A percentile compares a stretch with the other conserved stretches of the same genome.
These are phyloP conservation scores for Hortaea werneckii DNA, from an alignment of 2,329 filamentous ascomycete species.

Conservation along the genomic window DNA sequence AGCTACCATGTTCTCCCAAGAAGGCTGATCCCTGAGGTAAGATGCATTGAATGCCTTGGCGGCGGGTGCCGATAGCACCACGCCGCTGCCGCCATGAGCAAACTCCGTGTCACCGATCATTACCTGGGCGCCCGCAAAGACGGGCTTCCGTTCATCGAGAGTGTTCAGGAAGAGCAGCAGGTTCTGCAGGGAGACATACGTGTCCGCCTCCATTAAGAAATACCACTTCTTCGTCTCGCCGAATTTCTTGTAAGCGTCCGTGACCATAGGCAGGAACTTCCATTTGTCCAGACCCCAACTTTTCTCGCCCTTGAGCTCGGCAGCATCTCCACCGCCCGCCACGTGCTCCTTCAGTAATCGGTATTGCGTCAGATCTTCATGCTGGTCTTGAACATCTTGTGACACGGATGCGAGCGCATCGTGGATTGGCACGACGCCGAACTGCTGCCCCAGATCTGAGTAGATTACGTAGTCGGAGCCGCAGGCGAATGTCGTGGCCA, in stretches of 20 bases:
- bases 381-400: neutral
- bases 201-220: constrained; percentile 50
- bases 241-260: constrained; percentile 29
- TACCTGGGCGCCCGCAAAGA: constrained; percentile 41
- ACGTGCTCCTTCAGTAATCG: constrained; percentile 3
- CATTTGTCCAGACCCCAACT: constrained; percentile 33
- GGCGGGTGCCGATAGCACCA: constrained; percentile 34
- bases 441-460: constrained; percentile 36
- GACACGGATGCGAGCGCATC: constrained; percentile 7
- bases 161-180: constrained; percentile 43
- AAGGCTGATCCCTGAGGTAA: constrained; percentile 31
- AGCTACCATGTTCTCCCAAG: constrained; percentile 35
- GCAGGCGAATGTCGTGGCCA: constrained; percentile 43
- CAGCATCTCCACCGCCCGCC: neutral
- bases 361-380: constrained; percentile 1
- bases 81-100: constrained; percentile 34
- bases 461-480: constrained; percentile 35
- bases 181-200: constrained; percentile 45
- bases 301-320: constrained; percentile 7
- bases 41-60: constrained; percentile 25
- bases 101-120: constrained; percentile 28
- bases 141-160: constrained; percentile 36
- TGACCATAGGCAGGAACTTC: constrained; percentile 45
- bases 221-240: constrained; percentile 44
- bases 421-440: constrained; percentile 26